Conservation (phyloP, 306 rosid genomes). For the cucumber (Cucumis sativus) region DNA sequence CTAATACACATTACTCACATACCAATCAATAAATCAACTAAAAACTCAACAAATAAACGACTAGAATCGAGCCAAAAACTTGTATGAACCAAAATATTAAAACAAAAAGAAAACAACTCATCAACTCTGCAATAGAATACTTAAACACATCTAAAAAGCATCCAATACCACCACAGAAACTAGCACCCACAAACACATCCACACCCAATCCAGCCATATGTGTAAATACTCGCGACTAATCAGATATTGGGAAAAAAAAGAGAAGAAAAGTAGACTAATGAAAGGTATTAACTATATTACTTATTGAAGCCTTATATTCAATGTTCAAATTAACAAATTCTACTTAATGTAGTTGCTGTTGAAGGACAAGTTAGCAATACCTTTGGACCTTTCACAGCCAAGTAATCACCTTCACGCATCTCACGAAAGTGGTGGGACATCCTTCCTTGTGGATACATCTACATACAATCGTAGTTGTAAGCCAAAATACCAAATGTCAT, state of each 20-base stretch:
- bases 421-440: slow-evolving; percentile 74
- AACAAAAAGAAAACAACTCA: neutral
- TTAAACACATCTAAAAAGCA: neutral
- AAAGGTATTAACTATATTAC: neutral
- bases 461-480: neutral
- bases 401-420: slow-evolving; percentile 51
- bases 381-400: slow-evolving; percentile 67
- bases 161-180: neutral
- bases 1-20: neutral
- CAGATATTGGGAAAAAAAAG: neutral
- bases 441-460: slow-evolving; percentile 77
- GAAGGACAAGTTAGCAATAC: slow-evolving; percentile 14
- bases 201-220: neutral
- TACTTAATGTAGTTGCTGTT: neutral
- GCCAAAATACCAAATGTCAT: neutral
- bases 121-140: neutral
- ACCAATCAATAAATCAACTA: neutral
- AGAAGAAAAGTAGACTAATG: neutral
- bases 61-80: neutral
- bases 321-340: neutral
- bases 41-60: neutral
- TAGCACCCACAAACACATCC: neutral
- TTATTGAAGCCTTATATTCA: neutral
- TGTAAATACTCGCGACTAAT: neutral
- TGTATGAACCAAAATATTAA: neutral